Evolutionary conservation across 2,329 filamentous ascomycete species (phyloP).

Genomic region (Fusarium coffeatum): DNA sequence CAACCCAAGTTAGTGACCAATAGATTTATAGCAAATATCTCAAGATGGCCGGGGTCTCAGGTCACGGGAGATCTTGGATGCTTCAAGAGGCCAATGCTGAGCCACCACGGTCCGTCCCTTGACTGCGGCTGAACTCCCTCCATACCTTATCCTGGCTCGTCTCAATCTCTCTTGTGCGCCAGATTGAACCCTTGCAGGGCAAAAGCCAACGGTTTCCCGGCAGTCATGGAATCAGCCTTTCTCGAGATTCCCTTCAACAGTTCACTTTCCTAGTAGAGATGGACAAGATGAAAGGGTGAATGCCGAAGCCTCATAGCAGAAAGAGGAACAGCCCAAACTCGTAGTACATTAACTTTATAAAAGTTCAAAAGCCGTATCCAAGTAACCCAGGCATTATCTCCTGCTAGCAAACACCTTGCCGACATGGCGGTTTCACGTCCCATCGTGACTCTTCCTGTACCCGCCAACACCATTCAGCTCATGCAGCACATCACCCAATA

Average conservation of each 20-base stretch:
- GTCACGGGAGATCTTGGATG: slow-evolving; percentile 10
- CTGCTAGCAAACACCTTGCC: background rate
- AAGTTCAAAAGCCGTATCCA: background rate
- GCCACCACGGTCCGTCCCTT: slow-evolving; percentile 38
- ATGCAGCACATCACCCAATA: slow-evolving; percentile 19
- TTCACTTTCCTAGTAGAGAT: background rate
- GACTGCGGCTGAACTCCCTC: slow-evolving; percentile 23
- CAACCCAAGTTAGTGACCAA: background rate
- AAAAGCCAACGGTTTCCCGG: background rate
- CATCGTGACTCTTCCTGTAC: slow-evolving; percentile 26
- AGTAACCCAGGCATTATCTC: background rate
- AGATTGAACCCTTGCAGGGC: background rate
- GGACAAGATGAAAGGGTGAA: background rate
- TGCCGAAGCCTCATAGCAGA: background rate
- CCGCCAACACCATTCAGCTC: slow-evolving; percentile 37
- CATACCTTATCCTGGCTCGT: slow-evolving; percentile 5
- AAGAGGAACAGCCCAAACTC: fast-evolving
- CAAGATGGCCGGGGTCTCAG: background rate
- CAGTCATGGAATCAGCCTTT: background rate
- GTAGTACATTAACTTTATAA: fast-evolving
- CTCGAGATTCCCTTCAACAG: background rate
- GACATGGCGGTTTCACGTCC: slow-evolving; percentile 32
- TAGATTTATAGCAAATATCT: background rate
- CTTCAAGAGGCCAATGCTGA: slow-evolving; percentile 9
- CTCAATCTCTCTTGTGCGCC: background rate